phyloP scores from a whole-genome alignment of 208 protist species.

The Leptomonas pyrrhocoris region DNA sequence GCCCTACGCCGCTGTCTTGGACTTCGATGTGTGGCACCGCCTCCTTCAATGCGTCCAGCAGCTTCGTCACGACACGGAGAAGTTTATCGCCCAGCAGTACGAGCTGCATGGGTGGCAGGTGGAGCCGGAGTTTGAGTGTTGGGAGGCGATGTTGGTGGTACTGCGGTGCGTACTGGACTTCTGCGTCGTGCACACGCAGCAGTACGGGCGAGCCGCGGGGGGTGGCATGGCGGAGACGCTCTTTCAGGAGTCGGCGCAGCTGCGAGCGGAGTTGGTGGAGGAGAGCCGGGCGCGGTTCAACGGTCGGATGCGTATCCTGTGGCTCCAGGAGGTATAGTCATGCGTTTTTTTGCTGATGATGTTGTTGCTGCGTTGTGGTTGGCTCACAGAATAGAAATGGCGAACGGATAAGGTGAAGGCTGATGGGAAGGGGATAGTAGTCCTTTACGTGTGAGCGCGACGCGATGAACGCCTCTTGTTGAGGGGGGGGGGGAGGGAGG shows the following conservation, averaged over 20 bases:
- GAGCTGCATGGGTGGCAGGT: constrained; percentile 30
- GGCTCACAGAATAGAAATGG: neutral
- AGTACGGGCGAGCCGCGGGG: constrained; percentile 37
- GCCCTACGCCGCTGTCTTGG: constrained; percentile 47
- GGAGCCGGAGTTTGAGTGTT: constrained; percentile 89
- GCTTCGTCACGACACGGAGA: constrained; percentile 66
- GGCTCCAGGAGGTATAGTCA: constrained; percentile 79
- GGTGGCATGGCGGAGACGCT: constrained; percentile 49
- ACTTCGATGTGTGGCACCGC: constrained; percentile 56
- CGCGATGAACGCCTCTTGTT: too few species aligned
- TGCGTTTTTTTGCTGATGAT: neutral
- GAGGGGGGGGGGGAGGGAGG: too few species aligned
- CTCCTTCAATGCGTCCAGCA: constrained; percentile 59
- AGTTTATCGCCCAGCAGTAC: constrained; percentile 54
- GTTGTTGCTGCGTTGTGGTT: too few species aligned
- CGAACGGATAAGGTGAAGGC: neutral
- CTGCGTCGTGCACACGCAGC: constrained; percentile 65
- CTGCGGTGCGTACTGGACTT: constrained; percentile 77
- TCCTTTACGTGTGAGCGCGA: too few species aligned
- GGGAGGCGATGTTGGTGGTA: constrained; percentile 75
- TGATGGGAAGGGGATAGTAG: too few species aligned
- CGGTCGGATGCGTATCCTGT: constrained; percentile 82
- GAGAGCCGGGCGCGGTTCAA: constrained; percentile 75
- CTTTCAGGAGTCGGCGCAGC: constrained; percentile 58
- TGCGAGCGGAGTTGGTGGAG: constrained; percentile 73